phyloP scores from a whole-genome alignment of 2,329 filamentous ascomycete species.

The Neonectria sp. region DNA sequence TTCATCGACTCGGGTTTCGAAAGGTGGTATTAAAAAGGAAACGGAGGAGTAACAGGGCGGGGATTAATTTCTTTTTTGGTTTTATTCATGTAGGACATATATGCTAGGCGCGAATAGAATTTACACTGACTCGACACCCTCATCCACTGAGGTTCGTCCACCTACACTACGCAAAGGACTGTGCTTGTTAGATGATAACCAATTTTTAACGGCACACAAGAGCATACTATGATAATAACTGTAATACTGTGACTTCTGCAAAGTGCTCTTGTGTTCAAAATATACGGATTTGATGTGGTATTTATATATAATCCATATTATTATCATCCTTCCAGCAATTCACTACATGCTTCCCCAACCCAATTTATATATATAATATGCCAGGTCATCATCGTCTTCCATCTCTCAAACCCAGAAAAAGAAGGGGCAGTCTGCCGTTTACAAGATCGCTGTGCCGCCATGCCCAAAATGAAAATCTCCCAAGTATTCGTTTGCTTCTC shows the following conservation, averaged over 20 bases:
- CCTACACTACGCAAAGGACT: too few relatives aligned
- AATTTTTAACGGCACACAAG: not conserved
- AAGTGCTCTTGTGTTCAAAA: not conserved
- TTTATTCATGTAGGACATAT: too few relatives aligned
- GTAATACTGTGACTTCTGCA: not conserved
- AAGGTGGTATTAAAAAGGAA: not conserved
- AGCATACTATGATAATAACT: not conserved
- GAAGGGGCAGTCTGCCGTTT: slow-evolving; percentile 15
- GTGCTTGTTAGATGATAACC: too few relatives aligned
- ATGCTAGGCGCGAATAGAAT: too few relatives aligned
- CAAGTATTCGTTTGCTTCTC: not conserved
- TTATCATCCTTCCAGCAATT: slow-evolving; percentile 22
- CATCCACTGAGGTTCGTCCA: too few relatives aligned
- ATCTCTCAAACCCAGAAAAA: slow-evolving; percentile 20
- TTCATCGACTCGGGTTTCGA: too few relatives aligned
- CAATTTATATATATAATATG: slow-evolving; percentile 16
- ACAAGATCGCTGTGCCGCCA: slow-evolving; percentile 27
- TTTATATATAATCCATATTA: slow-evolving; percentile 27
- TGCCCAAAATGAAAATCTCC: slow-evolving; percentile 20
- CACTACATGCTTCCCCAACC: not conserved
- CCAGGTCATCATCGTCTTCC: slow-evolving; percentile 17
- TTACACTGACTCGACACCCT: too few relatives aligned
- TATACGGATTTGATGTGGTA: not conserved
- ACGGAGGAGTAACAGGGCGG: not conserved
- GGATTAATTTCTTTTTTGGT: too few relatives aligned